phyloP scores from a whole-genome alignment of 345 rosid species.

The Moringa oleifera region DNA sequence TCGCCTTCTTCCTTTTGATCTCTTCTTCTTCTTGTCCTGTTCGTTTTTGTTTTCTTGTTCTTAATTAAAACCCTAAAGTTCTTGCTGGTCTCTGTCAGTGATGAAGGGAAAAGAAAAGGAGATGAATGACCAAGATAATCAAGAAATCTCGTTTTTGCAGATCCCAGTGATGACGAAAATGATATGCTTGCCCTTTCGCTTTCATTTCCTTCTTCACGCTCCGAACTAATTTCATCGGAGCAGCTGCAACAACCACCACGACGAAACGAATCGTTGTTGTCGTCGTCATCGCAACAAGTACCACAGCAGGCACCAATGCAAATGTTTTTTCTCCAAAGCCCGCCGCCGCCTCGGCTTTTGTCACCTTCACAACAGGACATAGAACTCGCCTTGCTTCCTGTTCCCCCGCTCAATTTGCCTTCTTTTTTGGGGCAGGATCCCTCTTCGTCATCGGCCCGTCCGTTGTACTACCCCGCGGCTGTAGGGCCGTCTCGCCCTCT shows the following conservation, averaged over 20 bases:
- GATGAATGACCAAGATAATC: no score
- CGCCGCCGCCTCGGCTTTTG: background rate
- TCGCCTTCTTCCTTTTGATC: no score
- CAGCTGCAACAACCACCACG: background rate
- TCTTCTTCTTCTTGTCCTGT: no score
- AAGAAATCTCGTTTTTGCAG: no score
- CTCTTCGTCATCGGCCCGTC: background rate
- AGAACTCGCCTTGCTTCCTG: conserved; percentile 11
- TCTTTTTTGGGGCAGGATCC: background rate
- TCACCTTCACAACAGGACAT: background rate
- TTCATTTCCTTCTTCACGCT: background rate
- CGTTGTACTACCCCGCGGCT: background rate
- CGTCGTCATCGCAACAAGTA: background rate
- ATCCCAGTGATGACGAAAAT: conserved; percentile 4
- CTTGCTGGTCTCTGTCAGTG: no score
- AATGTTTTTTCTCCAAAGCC: background rate
- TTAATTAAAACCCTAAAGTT: no score
- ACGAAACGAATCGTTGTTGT: background rate
- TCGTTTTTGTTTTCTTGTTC: no score
- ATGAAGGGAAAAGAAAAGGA: background rate
- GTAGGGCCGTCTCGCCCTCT: background rate
- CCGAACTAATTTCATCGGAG: background rate
- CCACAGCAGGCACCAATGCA: background rate
- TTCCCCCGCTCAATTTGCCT: background rate
- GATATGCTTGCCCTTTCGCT: conserved; percentile 21